Conservation (phyloP, 2,329 filamentous ascomycete genomes). For the Curvularia spicifera region DNA sequence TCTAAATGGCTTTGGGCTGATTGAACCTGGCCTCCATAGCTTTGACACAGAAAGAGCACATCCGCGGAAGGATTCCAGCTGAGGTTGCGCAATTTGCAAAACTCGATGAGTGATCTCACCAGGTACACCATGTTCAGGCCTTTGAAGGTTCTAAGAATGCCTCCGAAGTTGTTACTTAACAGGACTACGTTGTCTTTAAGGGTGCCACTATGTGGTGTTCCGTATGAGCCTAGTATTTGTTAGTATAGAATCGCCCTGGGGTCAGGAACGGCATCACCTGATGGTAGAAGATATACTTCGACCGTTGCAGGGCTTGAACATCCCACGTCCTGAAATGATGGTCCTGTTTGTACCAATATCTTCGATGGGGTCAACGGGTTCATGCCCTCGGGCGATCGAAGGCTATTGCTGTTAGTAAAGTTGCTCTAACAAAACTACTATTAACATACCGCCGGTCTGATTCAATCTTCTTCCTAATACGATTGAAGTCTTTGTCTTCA, state of each 20-base stretch:
- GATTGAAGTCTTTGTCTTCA: conserved; percentile 39
- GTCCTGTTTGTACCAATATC: conserved; percentile 42
- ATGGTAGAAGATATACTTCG: conserved; percentile 41
- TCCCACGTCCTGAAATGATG: conserved; percentile 35
- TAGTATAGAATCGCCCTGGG: conserved; percentile 9
- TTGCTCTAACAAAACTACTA: too few relatives aligned
- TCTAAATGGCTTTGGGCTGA: conserved; percentile 33
- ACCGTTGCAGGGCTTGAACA: conserved; percentile 38
- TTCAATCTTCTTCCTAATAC: conserved; percentile 38
- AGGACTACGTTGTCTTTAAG: conserved; percentile 35
- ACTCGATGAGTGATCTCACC: conserved; percentile 34
- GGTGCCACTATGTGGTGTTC: conserved; percentile 35
- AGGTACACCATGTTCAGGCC: conserved; percentile 41
- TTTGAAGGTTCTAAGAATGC: conserved; percentile 35
- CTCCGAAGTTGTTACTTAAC: conserved; percentile 34
- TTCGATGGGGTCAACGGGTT: conserved; percentile 41
- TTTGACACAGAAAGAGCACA: conserved; percentile 38
- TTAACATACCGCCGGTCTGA: conserved; percentile 35
- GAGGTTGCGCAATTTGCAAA: conserved; percentile 34
- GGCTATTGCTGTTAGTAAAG: conserved; percentile 29
- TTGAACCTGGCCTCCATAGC: conserved; percentile 34
- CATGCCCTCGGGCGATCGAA: conserved; percentile 38
- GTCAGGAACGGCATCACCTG: conserved; percentile 26
- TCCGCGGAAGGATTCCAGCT: conserved; percentile 41
- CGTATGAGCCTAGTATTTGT: conserved; percentile 28